These are phyloP conservation scores for Colletotrichum truncatum DNA, from an alignment of 2,329 filamentous ascomycete species.

Conservation along the genomic window DNA sequence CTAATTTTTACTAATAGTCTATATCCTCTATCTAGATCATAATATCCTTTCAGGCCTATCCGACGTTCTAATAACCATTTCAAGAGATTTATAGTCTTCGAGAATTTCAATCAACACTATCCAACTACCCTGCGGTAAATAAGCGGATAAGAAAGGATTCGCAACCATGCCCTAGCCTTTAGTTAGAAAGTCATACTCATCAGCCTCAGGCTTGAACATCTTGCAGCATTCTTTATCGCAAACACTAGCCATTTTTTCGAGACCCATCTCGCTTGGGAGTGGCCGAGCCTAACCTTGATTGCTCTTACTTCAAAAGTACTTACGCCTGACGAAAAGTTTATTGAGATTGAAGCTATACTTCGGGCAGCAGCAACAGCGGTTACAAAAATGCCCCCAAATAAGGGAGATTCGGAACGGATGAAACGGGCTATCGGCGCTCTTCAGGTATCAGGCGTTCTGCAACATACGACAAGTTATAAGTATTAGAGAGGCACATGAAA, in stretches of 20 bases:
- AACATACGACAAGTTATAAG: conserved; percentile 32
- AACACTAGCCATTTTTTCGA: conserved; percentile 41
- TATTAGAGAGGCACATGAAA: conserved; percentile 40
- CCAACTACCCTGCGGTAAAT: conserved; percentile 31
- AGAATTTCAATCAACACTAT: conserved; percentile 44
- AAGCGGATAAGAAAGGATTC: conserved; percentile 24
- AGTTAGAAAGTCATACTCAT: conserved; percentile 32
- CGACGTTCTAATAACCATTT: conserved; percentile 14
- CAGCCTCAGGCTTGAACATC: conserved; percentile 36
- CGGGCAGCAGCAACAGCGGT: conserved; percentile 36
- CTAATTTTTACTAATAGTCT: background rate
- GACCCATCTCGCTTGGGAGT: conserved; percentile 35
- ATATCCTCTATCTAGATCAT: background rate
- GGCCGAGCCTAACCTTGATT: conserved; percentile 42
- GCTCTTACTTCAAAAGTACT: conserved; percentile 42
- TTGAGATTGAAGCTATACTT: conserved; percentile 36
- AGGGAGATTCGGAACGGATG: conserved; percentile 46
- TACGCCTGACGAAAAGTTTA: conserved; percentile 30
- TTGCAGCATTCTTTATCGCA: conserved; percentile 38
- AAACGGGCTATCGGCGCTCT: conserved; percentile 41
- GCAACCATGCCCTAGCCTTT: conserved; percentile 30
- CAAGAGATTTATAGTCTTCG: conserved; percentile 38
- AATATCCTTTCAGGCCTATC: conserved; percentile 9
- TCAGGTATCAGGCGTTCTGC: conserved; percentile 37
- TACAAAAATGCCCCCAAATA: conserved; percentile 41